These are phyloP conservation scores for Styphnolobium japonicum DNA, from an alignment of 306 rosid genomes.

Conservation along the genomic window DNA sequence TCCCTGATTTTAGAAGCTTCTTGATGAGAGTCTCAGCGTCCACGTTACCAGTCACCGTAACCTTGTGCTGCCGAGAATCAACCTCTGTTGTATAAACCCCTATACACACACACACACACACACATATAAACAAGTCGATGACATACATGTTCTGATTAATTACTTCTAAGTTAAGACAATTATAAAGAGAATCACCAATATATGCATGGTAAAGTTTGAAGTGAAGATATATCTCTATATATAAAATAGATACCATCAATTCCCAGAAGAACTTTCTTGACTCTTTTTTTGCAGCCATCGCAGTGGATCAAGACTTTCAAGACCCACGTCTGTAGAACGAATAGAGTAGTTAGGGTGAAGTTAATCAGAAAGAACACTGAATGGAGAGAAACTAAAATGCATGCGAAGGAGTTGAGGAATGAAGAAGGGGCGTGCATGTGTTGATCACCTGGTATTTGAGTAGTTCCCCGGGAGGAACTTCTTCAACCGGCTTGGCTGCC, in stretches of 20 bases:
- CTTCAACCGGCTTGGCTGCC: slow-evolving; percentile 62
- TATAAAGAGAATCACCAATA: background rate
- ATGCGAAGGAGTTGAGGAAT: background rate
- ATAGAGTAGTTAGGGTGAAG: background rate
- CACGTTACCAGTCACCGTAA: slow-evolving; percentile 83
- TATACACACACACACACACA: no score
- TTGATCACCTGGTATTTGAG: slow-evolving; percentile 66
- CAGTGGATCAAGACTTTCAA: slow-evolving; percentile 90
- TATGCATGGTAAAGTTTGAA: background rate
- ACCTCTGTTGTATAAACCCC: slow-evolving; percentile 75
- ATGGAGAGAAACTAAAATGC: background rate
- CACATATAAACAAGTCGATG: background rate
- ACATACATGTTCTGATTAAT: background rate
- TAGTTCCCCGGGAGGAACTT: slow-evolving; percentile 43
- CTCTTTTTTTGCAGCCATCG: slow-evolving; percentile 83
- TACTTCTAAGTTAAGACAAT: slow-evolving; percentile 9
- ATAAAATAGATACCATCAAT: slow-evolving; percentile 52
- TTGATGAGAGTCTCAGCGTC: slow-evolving; percentile 65
- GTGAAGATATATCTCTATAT: background rate
- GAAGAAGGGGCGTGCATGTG: background rate
- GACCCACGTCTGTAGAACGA: slow-evolving; percentile 65
- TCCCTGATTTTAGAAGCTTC: slow-evolving; percentile 79
- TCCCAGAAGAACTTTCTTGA: slow-evolving; percentile 79
- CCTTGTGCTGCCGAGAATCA: slow-evolving; percentile 80
- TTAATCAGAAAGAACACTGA: background rate